Evolutionary conservation across 192 early-diverging fungal genomes (phyloP), one percentile per base, ranked within the genome.

Genomic region (Piromyces finnis): DNA sequence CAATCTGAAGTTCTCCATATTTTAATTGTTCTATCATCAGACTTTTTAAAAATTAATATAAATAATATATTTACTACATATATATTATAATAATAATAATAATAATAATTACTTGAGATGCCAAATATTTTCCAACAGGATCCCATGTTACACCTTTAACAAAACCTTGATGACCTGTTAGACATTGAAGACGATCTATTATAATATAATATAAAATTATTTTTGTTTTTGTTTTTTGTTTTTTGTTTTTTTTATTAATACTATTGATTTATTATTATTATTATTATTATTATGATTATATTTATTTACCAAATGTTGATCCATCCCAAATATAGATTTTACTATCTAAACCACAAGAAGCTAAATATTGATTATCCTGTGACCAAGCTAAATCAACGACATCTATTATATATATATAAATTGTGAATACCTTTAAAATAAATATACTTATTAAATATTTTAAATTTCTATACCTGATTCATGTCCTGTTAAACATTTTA

Each of bases 131-230:
- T 18, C 96, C 96, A 4, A 94, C 94, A 11, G 97, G 97, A 85
- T 99, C 97, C 90, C 95, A 99, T 1, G 96, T 90, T 12, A 99
- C 83, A 16, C 97, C 97, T 86, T 99, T 99, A 28, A 99, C 97
- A 85, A 98, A 97, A 51, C 94, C 95, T 29, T 84, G 79, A 79
- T 96, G 96, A 29, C 85, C 87, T 77, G 90, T 87, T 29, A 96
- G 83, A 77, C 86, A 90, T 6, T 87, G 86, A 27, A 96, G 30
- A 77, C 83, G 85, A 16, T 88, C 86, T 86, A 30, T 26, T 27
- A n/a, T 28, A 77, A 27, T 16, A 28, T 17, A 28, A 35, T 29
- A 37, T 37, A 77, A n/a, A n/a, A n/a, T n/a, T n/a, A n/a, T n/a
- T n/a, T n/a, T n/a, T n/a, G n/a, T n/a, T n/a, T n/a, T n/a, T n/a